Conservation (phyloP, 1,284 basidiomycete genomes). For the Fomitiporia mediterranea region DNA sequence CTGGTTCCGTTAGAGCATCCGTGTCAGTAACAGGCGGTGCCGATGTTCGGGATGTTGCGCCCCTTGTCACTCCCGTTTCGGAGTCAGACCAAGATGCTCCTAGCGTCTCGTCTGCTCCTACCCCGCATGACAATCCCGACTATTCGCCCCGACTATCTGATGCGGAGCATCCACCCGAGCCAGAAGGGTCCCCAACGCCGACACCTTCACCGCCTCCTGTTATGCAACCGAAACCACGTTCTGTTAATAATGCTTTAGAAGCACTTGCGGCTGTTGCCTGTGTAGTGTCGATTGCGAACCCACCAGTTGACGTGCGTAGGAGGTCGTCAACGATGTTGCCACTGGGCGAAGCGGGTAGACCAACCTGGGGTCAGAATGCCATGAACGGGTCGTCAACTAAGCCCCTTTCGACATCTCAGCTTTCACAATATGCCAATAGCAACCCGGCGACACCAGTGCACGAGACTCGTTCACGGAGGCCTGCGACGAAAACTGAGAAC, state of each 20-base stretch:
- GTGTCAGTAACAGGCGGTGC: no score
- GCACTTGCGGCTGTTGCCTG: conserved; percentile 14
- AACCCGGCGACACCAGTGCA: neutral
- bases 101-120: neutral
- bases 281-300: conserved; percentile 16
- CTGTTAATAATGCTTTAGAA: conserved; percentile 2
- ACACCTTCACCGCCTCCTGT: conserved; percentile 12
- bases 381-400: neutral
- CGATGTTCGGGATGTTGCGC: neutral
- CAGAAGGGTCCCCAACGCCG: conserved; percentile 3
- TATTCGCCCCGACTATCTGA: neutral
- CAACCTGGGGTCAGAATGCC: neutral
- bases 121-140: neutral
- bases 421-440: neutral
- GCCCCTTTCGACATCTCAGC: neutral
- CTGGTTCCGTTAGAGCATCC: conserved; percentile 4
- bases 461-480: neutral
- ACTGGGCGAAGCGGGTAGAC: neutral
- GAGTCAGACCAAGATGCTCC: neutral
- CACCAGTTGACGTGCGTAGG: conserved; percentile 1
- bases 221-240: neutral
- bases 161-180: conserved; percentile 1
- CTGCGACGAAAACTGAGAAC: neutral
- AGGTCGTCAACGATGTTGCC: neutral
- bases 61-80: neutral